These are phyloP conservation scores for Stenocarpella maydis DNA, from an alignment of 2,329 filamentous ascomycete species.

Conservation along the genomic window DNA sequence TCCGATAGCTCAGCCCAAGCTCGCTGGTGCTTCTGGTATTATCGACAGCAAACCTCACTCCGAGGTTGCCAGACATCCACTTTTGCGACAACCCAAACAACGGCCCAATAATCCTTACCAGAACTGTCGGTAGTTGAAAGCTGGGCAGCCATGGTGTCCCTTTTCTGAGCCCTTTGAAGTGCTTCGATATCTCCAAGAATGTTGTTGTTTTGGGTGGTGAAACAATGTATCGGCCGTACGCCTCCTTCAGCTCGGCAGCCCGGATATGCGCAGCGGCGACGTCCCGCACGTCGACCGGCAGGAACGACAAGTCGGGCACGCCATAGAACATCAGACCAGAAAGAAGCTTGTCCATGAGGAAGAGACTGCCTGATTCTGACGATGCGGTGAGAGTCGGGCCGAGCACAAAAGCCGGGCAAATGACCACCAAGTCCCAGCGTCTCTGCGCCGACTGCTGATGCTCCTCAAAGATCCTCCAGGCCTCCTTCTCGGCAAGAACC, in stretches of 20 bases:
- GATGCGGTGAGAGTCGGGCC: conserved; percentile 38
- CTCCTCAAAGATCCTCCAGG: conserved; percentile 38
- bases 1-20: conserved; percentile 21
- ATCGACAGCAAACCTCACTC: conserved; percentile 26
- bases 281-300: conserved; percentile 39
- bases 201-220: conserved; percentile 17
- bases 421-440: conserved; percentile 42
- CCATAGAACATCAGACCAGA: conserved; percentile 40
- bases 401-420: conserved; percentile 41
- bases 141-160: conserved; percentile 28
- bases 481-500: conserved; percentile 41
- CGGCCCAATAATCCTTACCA: conserved; percentile 28
- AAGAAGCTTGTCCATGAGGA: conserved; percentile 41
- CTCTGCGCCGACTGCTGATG: conserved; percentile 31
- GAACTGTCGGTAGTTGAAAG: conserved; percentile 16
- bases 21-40: conserved; percentile 30
- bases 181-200: conserved; percentile 29
- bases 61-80: conserved; percentile 32
- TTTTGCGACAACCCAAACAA: conserved; percentile 29
- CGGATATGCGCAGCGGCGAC: conserved; percentile 38
- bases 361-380: conserved; percentile 42
- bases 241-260: conserved; percentile 29
- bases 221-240: conserved; percentile 35
- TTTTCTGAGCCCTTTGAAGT: conserved; percentile 24
- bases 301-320: conserved; percentile 40